Evolutionary conservation across 1,284 basidiomycete genomes (phyloP), one percentile per base, ranked within the genome.

Genomic region (Anthracocystis setariae): DNA sequence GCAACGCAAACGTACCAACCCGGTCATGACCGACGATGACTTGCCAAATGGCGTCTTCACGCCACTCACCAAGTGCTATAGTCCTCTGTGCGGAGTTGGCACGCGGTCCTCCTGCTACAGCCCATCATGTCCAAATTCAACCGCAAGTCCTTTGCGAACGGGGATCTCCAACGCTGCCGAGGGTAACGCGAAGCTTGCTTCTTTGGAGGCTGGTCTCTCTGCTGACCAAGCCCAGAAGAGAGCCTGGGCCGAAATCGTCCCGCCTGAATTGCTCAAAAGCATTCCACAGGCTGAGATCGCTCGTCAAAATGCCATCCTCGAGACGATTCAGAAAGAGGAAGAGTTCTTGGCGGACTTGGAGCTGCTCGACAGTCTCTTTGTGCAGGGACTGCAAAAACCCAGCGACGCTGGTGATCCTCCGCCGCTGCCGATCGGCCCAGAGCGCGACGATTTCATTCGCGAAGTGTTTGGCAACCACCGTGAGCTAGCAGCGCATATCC

Each of bases 11-110:
- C 35, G 66, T 0, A 51, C 51, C 5, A 43, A 59, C 20, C 5
- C 20, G 12, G 20, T 9, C 0, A 43, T 46, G 91, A 84, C 91
- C 89, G 37, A 86, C 88, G 86, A 85, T 45, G 86, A 91, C 20
- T 84, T 97, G 56, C 96, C 96, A 0, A 90, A 92, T 1, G 96
- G 96, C 37, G 93, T 98, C 10, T 97, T 98, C 83, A 98, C 94
- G 0, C 88, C 98, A 21, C 86, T 99, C 64, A 95, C 94, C 0
- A 93, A 94, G 79, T 99, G 96, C 84, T 98, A 98, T 85, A 96
- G 93, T 42, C 94, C 96, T 10, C 98, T 96, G 38, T 98, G 96
- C 85, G 83, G 89, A 88, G 46, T 78, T 27, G 63, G 46, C 1
- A 46, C 45, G 20, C 50, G 40, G 3, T 49, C 52, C 1, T 29